Percentiles rank a stretch among this genome's conserved stretches.
Conservation (phyloP, 2,329 filamentous ascomycete genomes). For the Aphanoascus verrucosus region DNA sequence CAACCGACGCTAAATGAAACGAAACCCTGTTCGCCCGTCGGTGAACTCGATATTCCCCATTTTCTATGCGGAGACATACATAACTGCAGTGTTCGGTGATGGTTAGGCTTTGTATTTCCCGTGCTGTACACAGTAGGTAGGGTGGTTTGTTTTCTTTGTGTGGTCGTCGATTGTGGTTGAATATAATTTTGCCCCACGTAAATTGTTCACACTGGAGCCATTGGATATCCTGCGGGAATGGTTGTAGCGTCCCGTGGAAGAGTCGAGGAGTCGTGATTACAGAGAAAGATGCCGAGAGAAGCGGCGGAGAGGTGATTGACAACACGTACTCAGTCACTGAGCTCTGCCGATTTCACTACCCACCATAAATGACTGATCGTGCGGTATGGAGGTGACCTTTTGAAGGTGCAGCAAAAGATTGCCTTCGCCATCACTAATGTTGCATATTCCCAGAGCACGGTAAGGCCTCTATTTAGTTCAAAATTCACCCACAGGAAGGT, state of each 20-base stretch:
- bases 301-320: no score
- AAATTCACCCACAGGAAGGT: neutral
- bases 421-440: no score
- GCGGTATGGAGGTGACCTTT: no score
- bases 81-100: neutral
- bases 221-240: neutral
- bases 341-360: no score
- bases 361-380: no score
- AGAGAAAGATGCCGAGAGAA: neutral
- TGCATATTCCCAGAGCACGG: no score
- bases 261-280: neutral
- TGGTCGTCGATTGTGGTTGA: neutral
- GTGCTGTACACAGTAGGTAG: neutral
- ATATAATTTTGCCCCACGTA: neutral
- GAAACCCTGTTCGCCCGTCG: no score
- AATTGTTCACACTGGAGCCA: neutral
- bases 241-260: neutral
- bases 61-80: no score
- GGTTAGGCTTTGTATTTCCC: neutral
- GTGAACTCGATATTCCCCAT: no score
- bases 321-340: no score
- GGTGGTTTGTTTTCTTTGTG: neutral
- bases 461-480: no score
- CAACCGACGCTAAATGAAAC: conserved; percentile 5
- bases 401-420: no score